Base-by-base conservation (phyloP, 352 stramenopile species). In the Hyaloperonospora brassicae region DNA sequence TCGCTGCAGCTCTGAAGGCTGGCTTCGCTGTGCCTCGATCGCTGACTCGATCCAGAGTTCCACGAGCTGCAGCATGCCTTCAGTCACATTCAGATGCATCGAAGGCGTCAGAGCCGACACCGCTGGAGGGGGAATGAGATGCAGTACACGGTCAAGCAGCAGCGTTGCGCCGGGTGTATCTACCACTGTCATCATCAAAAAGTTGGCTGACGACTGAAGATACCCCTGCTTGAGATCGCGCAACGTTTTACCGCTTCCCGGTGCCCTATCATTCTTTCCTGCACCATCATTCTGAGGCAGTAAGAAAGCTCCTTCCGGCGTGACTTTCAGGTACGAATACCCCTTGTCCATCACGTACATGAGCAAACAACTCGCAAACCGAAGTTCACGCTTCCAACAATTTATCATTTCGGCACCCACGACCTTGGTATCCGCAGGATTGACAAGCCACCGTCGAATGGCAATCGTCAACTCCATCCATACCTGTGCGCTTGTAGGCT, bases 361-460 rank as follows among this genome's bases (percentile, higher is more conserved):
- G 7, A 92, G 64, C 36, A 92, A 48, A 43, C 79, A 89, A 55
- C 81, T 92, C n/a, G 77, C 55, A 7, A 92, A 87, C 0, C 79
- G 72, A 8, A 94, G 54, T 54, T 94, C 84, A 11, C 82, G 78
- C 51, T 90, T 90, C 84, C 84, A 94, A 60, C 84, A 90, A 34
- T 89, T 81, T 21, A 92, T 72, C 1, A 92, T 57, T 65, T 91
- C 79, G 2, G 68, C 53, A 0, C 73, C 81, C 17, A 92, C 68
- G 0, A 70, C 54, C 40, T 87, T 86, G 0, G 65, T 48, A 34
- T 89, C 80, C 8, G 56, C 74, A 31, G 72, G 68, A 39, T 74
- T 87, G 0, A 88, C 68, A 9, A 94, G 62, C 84, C 84, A 94
- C 4, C 83, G 81, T 0, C 81, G 70, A 34, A 94, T 85, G 1